Base-by-base conservation (phyloP, 768 basidiomycete species). In the Boletellus ananas region DNA sequence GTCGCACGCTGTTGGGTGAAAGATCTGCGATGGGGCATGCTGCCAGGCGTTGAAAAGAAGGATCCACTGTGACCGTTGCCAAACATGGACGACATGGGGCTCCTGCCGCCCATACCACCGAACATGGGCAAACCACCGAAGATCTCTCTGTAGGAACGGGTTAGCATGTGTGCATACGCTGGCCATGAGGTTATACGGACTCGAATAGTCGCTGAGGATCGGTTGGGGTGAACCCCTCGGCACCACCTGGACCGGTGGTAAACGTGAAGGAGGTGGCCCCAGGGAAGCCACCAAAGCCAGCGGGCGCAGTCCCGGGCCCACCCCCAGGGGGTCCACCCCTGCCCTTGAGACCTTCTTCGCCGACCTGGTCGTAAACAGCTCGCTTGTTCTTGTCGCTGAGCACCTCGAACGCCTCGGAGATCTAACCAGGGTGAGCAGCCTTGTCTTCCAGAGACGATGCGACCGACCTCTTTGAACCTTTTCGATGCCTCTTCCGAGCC, bases 321-420 rank as follows among this genome's bases (percentile, higher is more conserved):
- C 77, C 79, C 37, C 79, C 79, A 31, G 78, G 79, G 50, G 83
- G 79, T 27, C 72, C 59, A 1, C 74, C 80, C 33, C 79, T 79
- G 7, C 80, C 80, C 66, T 97, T 97, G 58, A 97, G 78, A 2
- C 95, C 94, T 49, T 96, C 94, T 66, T 96, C 94, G 33, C 95
- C 95, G 48, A 94, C 85, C 58, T 96, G 91, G 68, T 96, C 94
- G 57, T 94, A 97, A 7, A 92, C 64, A 0, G 87, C 71, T 20
- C 90, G 85, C 62, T 92, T 93, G 64, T 91, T 76, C 67, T 82
- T 81, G 70, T 96, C 93, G 44, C 79, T 89, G 49, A 98, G 82
- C 25, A 95, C 94, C 65, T 98, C 95, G 60, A 95, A 98, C 0
- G 93, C 94, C 73, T 97, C 95, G 29, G 90, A 90, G 40, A 97